Evolutionary conservation across 1,284 basidiomycete species (phyloP), one percentile per base, ranked within the genome.

Genomic region (Ceratobasidium theobromae): DNA sequence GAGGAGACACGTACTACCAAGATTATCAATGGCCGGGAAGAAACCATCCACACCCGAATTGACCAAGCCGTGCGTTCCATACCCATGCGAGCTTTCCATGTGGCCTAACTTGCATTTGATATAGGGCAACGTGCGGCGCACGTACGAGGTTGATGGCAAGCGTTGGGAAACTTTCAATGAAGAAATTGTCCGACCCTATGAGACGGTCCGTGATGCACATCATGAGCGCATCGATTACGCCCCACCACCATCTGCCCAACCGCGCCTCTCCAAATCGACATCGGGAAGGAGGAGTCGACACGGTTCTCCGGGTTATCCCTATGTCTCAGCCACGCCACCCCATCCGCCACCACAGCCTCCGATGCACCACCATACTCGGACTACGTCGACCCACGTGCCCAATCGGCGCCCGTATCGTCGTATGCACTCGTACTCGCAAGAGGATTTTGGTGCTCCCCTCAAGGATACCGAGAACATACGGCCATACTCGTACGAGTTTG

Each of bases 401-500:
- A 51, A 48, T 21, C 48, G 60, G n/a, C 60, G 49, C 33, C 25
- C 35, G 1, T 49, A 64, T 16, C 60, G 32, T 12, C 60, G 60
- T 12, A 53, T 64, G 49, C 32, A 52, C 40, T 53, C 60, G 23
- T 64, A 52, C 27, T 62, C 58, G 1, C 35, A 64, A 25, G 60
- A 64, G 38, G 60, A 64, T 28, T 21, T 64, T 3, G 60, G 49
- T 16, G 27, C 48, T n/a, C 49, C 48, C 6, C 5, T 64, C 33
- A 64, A 49, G 49, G 60, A 64, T 16, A 32, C 33, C n/a, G 60
- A 64, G 38, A 64, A 49, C 27, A 35, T 53, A 27, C 60, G 60
- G n/a, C 60, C 60, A 2, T 64, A 64, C 49, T 64, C 60, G 48
- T 64, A 64, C 30, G 60, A 64, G 27, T 64, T 64, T 53, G 60